These are phyloP conservation scores for Mycena venus DNA, from an alignment of 768 basidiomycete species.

Conservation along the genomic window DNA sequence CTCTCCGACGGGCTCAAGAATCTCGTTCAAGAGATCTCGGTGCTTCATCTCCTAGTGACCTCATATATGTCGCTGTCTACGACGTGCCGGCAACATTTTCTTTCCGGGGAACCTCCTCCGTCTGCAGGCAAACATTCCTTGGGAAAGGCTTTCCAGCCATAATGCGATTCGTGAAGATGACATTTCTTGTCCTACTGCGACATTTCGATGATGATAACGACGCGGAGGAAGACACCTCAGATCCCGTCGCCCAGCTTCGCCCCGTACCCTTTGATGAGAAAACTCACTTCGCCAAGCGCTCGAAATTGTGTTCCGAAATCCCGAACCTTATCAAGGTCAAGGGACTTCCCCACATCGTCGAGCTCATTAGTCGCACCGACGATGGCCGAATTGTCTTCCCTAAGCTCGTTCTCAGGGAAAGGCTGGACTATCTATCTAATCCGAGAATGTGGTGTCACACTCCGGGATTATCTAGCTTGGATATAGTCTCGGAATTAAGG, in stretches of 20 bases:
- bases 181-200: neutral
- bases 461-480: no score
- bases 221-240: conserved; percentile 3
- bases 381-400: conserved; percentile 25
- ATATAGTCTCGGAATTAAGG: neutral
- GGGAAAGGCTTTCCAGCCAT: neutral
- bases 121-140: conserved; percentile 14
- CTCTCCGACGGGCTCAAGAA: neutral
- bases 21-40: neutral
- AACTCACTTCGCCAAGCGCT: conserved; percentile 16
- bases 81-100: conserved; percentile 26
- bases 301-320: neutral
- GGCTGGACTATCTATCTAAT: no score
- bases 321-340: conserved; percentile 9
- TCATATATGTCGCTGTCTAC: conserved; percentile 18
- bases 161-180: conserved; percentile 20
- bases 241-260: neutral
- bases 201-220: neutral
- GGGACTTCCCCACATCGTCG: conserved; percentile 20
- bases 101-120: conserved; percentile 25
- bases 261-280: conserved; percentile 13
- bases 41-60: neutral
- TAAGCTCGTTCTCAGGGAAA: neutral
- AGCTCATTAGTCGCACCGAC: conserved; percentile 20
- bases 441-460: no score